Conservation (phyloP, 139 green algal genomes). For the Tetraselmis chui region DNA sequence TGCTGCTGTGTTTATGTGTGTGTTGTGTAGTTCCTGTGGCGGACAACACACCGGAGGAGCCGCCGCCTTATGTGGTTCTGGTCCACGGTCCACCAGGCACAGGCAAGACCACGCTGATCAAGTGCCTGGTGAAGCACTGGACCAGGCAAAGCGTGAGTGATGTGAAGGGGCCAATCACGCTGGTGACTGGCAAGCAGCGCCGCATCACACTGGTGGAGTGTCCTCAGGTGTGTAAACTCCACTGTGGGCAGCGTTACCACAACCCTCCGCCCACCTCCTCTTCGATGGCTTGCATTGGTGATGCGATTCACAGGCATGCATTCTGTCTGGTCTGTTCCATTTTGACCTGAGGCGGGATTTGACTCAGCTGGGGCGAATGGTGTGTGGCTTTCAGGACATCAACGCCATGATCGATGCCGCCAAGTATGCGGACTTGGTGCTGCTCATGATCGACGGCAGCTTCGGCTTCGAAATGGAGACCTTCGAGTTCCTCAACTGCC, state of each 20-base stretch:
- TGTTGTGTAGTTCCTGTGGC: slow-evolving; percentile 15
- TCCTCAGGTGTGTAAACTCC: slow-evolving; percentile 31
- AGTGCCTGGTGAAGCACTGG: slow-evolving; percentile 93
- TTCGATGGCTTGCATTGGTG: no score
- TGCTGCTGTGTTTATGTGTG: neutral
- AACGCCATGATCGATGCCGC: slow-evolving; percentile 83
- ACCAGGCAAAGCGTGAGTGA: slow-evolving; percentile 81
- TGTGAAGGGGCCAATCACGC: slow-evolving; percentile 85
- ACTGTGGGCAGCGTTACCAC: neutral
- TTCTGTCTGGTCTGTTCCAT: no score
- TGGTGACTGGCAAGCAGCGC: slow-evolving; percentile 85
- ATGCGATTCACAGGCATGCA: no score
- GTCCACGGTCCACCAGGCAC: slow-evolving; percentile 88
- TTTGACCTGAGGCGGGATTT: no score
- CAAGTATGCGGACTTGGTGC: slow-evolving; percentile 95
- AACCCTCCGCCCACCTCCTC: neutral
- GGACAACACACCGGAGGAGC: slow-evolving; percentile 62
- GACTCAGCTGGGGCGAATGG: no score
- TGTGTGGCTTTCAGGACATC: neutral
- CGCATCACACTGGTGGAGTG: slow-evolving; percentile 94
- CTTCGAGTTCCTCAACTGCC: slow-evolving; percentile 98
- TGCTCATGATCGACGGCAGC: slow-evolving; percentile 87
- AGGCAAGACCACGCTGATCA: slow-evolving; percentile 92
- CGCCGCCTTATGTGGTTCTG: slow-evolving; percentile 87
- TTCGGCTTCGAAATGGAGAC: slow-evolving; percentile 99